phyloP scores from a whole-genome alignment of 2,329 filamentous ascomycete species.

The Botrytis elliptica region DNA sequence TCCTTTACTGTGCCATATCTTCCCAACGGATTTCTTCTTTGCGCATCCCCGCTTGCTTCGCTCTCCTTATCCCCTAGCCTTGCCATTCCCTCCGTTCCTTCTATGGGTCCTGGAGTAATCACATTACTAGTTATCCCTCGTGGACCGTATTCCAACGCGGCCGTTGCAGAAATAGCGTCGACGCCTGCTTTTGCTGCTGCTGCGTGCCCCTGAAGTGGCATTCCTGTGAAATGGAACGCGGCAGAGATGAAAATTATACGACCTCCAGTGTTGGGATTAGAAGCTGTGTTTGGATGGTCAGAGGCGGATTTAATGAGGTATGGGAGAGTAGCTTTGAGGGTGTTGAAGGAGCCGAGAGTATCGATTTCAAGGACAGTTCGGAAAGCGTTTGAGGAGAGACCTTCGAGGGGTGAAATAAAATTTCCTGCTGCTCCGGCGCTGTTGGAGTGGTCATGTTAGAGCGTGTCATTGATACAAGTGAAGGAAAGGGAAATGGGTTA shows the following conservation, averaged over 20 bases:
- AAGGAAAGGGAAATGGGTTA: slow-evolving; percentile 17
- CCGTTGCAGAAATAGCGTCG: slow-evolving; percentile 76
- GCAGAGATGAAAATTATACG: slow-evolving; percentile 89
- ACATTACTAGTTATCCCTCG: slow-evolving; percentile 84
- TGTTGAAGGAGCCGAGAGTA: slow-evolving; percentile 90
- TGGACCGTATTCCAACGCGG: slow-evolving; percentile 88
- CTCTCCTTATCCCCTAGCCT: slow-evolving; percentile 47
- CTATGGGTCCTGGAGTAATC: slow-evolving; percentile 77
- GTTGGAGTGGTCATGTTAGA: slow-evolving; percentile 8
- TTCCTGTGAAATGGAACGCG: slow-evolving; percentile 85
- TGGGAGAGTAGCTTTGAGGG: slow-evolving; percentile 85
- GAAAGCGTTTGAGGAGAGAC: slow-evolving; percentile 85
- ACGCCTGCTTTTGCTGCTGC: slow-evolving; percentile 87
- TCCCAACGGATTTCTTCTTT: slow-evolving; percentile 64
- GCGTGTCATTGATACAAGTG: neutral
- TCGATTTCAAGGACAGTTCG: slow-evolving; percentile 96
- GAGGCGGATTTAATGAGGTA: slow-evolving; percentile 74
- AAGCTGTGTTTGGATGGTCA: slow-evolving; percentile 56
- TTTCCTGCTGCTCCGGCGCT: slow-evolving; percentile 95
- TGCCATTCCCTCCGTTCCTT: slow-evolving; percentile 76
- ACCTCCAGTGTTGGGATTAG: slow-evolving; percentile 62
- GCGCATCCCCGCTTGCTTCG: slow-evolving; percentile 30
- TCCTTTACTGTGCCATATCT: slow-evolving; percentile 79
- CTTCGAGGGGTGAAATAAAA: slow-evolving; percentile 82
- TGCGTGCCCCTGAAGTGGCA: slow-evolving; percentile 86